A percentile compares a stretch with the other conserved stretches of the same genome.
phyloP scores from a whole-genome alignment of 2,329 filamentous ascomycete species.

The Trichoderma breve region DNA sequence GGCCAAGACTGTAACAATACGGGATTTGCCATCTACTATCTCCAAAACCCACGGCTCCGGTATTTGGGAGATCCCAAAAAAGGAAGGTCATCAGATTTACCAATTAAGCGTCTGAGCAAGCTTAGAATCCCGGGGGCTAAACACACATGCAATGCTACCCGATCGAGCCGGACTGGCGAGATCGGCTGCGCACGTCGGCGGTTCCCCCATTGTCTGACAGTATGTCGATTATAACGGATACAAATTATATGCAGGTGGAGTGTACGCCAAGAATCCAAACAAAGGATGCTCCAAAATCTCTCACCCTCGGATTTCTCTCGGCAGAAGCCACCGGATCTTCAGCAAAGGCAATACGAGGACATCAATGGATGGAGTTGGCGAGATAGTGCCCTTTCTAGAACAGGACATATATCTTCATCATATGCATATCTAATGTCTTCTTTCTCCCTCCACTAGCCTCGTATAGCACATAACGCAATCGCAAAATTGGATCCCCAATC shows the following conservation, averaged over 20 bases:
- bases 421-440: neutral
- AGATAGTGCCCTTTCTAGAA: neutral
- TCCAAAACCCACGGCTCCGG: neutral
- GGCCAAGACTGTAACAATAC: neutral
- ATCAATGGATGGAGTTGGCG: neutral
- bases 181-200: neutral
- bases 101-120: neutral
- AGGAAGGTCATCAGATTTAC: neutral
- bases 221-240: neutral
- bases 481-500: neutral
- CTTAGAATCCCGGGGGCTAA: neutral
- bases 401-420: neutral
- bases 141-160: neutral
- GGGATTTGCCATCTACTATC: neutral
- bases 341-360: neutral
- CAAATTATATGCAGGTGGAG: neutral
- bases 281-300: neutral
- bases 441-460: neutral
- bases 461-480: neutral
- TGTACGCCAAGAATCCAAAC: neutral
- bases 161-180: neutral
- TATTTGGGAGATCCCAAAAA: neutral
- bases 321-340: neutral
- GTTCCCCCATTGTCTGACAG: neutral
- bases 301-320: neutral